Evolutionary conservation across 1,284 basidiomycete genomes (phyloP).

Genomic region (Microbotryum scabiosae): DNA sequence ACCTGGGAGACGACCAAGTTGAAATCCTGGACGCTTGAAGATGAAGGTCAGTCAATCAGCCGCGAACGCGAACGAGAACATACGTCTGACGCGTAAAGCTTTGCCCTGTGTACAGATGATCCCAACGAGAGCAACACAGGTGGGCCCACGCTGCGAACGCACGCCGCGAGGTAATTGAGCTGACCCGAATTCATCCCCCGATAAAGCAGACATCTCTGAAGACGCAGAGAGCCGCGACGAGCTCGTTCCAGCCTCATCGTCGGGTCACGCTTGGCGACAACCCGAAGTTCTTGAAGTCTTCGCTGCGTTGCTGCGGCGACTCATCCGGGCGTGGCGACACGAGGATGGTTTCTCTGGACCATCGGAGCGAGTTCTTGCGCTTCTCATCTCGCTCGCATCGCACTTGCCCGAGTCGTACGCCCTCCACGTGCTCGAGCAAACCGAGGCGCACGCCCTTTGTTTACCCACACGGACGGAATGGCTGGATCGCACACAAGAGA

Average conservation of each 20-base stretch:
- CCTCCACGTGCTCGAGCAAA: conserved; percentile 43
- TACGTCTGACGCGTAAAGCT: background rate
- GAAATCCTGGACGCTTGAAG: conserved; percentile 24
- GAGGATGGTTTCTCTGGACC: conserved; percentile 20
- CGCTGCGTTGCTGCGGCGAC: conserved; percentile 18
- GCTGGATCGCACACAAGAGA: conserved; percentile 44
- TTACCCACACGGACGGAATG: conserved; percentile 44
- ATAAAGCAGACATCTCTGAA: conserved; percentile 10
- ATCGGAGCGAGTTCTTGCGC: conserved; percentile 36
- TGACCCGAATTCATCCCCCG: background rate
- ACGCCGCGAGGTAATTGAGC: no score
- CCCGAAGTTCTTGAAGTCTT: conserved; percentile 26
- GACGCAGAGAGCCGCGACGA: conserved; percentile 11
- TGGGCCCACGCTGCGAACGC: no score
- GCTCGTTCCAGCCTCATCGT: background rate
- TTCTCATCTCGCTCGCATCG: conserved; percentile 41
- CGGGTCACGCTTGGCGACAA: conserved; percentile 5
- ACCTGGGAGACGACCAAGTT: conserved; percentile 24
- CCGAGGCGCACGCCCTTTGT: conserved; percentile 43
- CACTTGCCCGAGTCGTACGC: conserved; percentile 42
- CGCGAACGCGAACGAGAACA: background rate
- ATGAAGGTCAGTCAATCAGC: conserved; percentile 14
- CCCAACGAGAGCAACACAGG: no score
- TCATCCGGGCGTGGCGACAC: conserved; percentile 22
- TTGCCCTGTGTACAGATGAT: background rate